A percentile compares a stretch with the other conserved stretches of the same genome.
These are phyloP conservation scores for Prosopis cineraria DNA, from an alignment of 306 rosid genomes.

Conservation along the genomic window DNA sequence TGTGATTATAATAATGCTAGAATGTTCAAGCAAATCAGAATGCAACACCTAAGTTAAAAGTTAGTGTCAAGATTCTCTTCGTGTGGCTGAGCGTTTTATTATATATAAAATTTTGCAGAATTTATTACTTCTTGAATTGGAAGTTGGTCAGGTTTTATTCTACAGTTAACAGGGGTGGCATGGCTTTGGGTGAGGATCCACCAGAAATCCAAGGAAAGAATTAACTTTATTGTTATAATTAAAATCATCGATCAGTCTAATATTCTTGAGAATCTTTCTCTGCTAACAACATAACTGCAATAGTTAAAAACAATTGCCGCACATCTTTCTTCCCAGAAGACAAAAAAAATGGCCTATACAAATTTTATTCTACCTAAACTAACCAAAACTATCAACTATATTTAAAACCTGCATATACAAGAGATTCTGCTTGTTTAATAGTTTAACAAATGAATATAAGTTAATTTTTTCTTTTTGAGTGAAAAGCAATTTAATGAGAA, in stretches of 20 bases:
- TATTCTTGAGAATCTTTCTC: constrained; percentile 27
- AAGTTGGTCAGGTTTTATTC: constrained; percentile 17
- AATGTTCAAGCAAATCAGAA: constrained; percentile 16
- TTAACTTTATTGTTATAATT: not conserved
- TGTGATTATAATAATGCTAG: not conserved
- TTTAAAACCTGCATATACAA: not conserved
- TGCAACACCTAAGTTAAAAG: constrained; percentile 26
- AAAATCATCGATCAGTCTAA: not conserved
- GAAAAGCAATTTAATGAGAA: no score
- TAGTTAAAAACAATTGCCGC: constrained; percentile 3
- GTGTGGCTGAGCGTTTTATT: not conserved
- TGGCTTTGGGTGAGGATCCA: constrained; percentile 8
- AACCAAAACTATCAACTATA: not conserved
- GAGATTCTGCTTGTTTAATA: not conserved
- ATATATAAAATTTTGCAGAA: not conserved
- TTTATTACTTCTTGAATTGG: not conserved
- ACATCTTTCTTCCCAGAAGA: not conserved
- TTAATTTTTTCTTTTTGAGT: no score
- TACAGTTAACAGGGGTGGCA: not conserved
- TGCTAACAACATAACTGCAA: constrained; percentile 35
- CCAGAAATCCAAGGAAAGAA: constrained; percentile 30
- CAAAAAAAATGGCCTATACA: not conserved
- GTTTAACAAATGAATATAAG: not conserved
- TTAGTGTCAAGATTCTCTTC: constrained; percentile 19
- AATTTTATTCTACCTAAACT: not conserved